Evolutionary conservation across 805 yeast species (phyloP).

Genomic region (Ogataea sp.): DNA sequence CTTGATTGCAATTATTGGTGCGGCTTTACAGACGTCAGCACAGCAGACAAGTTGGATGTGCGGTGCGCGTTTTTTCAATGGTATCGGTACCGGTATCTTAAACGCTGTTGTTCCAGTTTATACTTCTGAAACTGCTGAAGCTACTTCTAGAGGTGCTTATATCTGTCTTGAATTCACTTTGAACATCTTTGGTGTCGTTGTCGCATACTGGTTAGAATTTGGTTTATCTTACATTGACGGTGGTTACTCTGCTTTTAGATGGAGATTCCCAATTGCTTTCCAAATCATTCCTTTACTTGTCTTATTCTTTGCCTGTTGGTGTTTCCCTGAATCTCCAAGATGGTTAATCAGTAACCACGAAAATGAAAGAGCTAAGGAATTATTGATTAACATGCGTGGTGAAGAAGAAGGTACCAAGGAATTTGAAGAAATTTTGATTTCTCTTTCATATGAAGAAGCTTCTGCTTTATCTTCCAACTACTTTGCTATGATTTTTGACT

Average conservation of each 20-base stretch:
- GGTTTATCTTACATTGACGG: constrained; percentile 26
- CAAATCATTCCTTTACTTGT: constrained; percentile 15
- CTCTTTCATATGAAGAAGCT: constrained; percentile 19
- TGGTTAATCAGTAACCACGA: constrained; percentile 32
- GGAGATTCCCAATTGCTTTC: constrained; percentile 29
- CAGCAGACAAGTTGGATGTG: constrained; percentile 15
- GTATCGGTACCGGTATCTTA: constrained; percentile 28
- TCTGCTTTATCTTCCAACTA: constrained; percentile 19
- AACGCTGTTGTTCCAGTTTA: constrained; percentile 31
- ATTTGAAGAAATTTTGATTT: constrained; percentile 14
- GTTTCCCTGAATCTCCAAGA: constrained; percentile 37
- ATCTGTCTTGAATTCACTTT: constrained; percentile 26
- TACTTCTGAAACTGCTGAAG: constrained; percentile 28
- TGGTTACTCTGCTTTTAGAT: constrained; percentile 12
- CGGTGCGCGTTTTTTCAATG: constrained; percentile 27
- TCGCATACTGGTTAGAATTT: constrained; percentile 30
- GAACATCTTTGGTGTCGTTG: constrained; percentile 21
- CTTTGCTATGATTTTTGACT: constrained; percentile 13
- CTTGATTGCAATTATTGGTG: constrained; percentile 22
- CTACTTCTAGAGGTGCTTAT: constrained; percentile 25
- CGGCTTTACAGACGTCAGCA: constrained; percentile 15
- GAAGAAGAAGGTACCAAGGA: constrained; percentile 18
- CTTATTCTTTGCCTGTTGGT: constrained; percentile 12
- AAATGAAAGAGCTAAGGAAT: constrained; percentile 32
- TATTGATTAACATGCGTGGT: constrained; percentile 33